Conservation (phyloP, 2,329 filamentous ascomycete genomes). For the Lithohypha guttulata region DNA sequence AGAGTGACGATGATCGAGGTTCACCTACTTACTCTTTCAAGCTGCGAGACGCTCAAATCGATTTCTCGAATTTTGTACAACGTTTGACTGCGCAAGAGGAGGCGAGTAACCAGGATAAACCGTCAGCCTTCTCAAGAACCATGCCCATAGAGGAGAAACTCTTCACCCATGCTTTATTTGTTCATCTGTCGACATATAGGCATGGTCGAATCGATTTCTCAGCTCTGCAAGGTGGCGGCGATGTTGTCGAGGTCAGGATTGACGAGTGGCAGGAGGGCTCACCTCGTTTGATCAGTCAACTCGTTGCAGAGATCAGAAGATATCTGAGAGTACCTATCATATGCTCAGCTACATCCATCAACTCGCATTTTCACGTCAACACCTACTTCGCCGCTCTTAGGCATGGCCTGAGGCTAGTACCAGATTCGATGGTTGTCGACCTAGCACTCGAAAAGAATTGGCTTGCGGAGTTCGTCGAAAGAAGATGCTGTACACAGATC, state of each 20-base stretch:
- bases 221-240: slow-evolving; percentile 47
- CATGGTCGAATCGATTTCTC: slow-evolving; percentile 34
- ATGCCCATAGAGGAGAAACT: slow-evolving; percentile 48
- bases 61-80: slow-evolving; percentile 50
- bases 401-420: slow-evolving; percentile 31
- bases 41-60: slow-evolving; percentile 45
- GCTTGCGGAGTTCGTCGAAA: slow-evolving; percentile 22
- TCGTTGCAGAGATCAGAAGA: slow-evolving; percentile 48
- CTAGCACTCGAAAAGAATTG: slow-evolving; percentile 25
- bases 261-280: slow-evolving; percentile 46
- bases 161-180: slow-evolving; percentile 33
- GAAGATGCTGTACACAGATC: slow-evolving; percentile 31
- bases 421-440: slow-evolving; percentile 32
- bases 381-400: slow-evolving; percentile 29
- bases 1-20: slow-evolving; percentile 29
- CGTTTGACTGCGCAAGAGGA: slow-evolving; percentile 45
- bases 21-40: slow-evolving; percentile 39
- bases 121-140: slow-evolving; percentile 52
- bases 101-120: slow-evolving; percentile 40
- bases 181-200: slow-evolving; percentile 29
- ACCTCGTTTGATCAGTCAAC: slow-evolving; percentile 41
- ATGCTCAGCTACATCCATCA: slow-evolving; percentile 39
- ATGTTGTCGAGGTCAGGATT: slow-evolving; percentile 51
- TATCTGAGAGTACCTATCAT: slow-evolving; percentile 48
- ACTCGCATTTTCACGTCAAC: slow-evolving; percentile 8